Evolutionary conservation across 129 eudicot genomes (phyloP).

Genomic region (Cynara cardunculus): DNA sequence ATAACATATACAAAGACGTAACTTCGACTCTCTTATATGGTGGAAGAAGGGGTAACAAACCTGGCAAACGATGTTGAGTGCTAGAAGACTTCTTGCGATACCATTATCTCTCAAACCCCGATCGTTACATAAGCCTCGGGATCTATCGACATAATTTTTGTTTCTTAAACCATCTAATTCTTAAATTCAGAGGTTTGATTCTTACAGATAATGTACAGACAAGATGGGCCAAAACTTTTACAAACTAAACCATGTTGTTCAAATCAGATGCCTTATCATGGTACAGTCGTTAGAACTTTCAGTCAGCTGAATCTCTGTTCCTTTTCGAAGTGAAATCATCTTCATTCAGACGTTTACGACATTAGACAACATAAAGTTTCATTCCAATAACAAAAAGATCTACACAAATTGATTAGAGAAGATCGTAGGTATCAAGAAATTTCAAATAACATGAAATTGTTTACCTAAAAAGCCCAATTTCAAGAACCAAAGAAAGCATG

Average conservation of each 20-base stretch:
- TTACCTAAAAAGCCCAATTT: not conserved
- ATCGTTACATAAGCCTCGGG: not conserved
- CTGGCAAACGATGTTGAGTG: not conserved
- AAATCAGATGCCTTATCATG: not conserved
- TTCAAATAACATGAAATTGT: not conserved
- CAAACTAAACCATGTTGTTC: not conserved
- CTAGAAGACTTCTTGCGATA: not conserved
- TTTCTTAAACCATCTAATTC: not conserved
- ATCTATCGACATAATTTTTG: not conserved
- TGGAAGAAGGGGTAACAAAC: not conserved
- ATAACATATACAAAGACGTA: not conserved
- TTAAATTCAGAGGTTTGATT: not conserved
- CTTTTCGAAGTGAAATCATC: not conserved
- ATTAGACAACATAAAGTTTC: not conserved
- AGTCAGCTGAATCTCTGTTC: not conserved
- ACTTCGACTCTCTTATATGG: not conserved
- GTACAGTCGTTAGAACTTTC: not conserved
- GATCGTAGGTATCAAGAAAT: not conserved
- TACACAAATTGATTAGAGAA: not conserved
- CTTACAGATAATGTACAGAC: not conserved
- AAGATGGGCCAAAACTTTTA: not conserved
- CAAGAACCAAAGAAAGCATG: constrained; percentile 7
- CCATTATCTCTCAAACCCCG: not conserved
- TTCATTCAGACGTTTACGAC: not conserved
- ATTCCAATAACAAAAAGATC: not conserved